Conservation (phyloP, 345 rosid species). For the Boechera divaricarpa region DNA sequence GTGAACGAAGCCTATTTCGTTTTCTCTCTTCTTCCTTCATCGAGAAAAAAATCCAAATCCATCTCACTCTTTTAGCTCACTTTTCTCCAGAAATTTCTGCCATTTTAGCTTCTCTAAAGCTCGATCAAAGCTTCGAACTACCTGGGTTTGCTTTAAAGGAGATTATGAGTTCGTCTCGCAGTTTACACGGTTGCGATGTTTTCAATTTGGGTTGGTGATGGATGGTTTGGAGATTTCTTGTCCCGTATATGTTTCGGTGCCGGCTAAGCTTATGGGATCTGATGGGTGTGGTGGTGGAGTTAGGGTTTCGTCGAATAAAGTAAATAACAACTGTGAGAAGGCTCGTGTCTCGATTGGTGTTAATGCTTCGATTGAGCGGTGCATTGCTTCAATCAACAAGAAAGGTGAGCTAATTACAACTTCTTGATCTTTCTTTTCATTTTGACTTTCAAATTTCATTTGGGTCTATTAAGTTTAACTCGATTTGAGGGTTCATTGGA, state of each 20-base stretch:
- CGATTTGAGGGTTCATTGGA: neutral
- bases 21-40: slow-evolving; percentile 29
- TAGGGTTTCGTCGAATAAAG: slow-evolving; percentile 57
- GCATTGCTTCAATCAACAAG: slow-evolving; percentile 44
- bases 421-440: neutral
- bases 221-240: slow-evolving; percentile 60
- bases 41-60: slow-evolving; percentile 27
- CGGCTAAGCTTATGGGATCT: slow-evolving; percentile 64
- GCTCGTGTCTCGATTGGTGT: slow-evolving; percentile 44
- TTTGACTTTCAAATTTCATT: slow-evolving; percentile 27
- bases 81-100: neutral
- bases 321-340: slow-evolving; percentile 50
- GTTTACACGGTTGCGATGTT: slow-evolving; percentile 16
- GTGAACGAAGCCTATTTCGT: slow-evolving; percentile 13
- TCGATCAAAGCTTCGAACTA: slow-evolving; percentile 27
- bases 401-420: slow-evolving; percentile 48
- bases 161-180: slow-evolving; percentile 28
- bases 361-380: slow-evolving; percentile 52
- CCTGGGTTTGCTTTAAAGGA: slow-evolving; percentile 2
- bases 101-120: neutral
- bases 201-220: slow-evolving; percentile 49
- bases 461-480: slow-evolving; percentile 11
- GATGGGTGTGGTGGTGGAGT: slow-evolving; percentile 63
- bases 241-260: slow-evolving; percentile 55
- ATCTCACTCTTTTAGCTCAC: slow-evolving; percentile 27